Base-by-base conservation (phyloP, 371 early-diverging fungal genomes). In the Sporodiniella umbellata region DNA sequence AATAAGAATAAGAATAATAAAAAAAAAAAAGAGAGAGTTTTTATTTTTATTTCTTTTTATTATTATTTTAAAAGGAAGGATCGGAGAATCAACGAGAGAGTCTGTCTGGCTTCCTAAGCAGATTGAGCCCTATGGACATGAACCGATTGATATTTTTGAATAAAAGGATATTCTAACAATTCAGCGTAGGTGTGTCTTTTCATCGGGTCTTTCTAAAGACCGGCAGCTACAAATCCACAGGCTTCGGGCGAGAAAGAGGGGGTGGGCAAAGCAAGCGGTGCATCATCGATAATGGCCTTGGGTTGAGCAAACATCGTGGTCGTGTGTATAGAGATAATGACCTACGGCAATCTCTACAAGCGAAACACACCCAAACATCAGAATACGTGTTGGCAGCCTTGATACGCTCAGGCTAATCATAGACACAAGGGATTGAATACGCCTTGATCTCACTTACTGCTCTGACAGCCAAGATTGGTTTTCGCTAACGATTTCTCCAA, bases 391-490 rank as follows among this genome's bases (percentile, higher is more conserved):
- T 68, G 22, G 77, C 80, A 2, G 72, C 66, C 24, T 57, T 71
- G 35, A 90, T 90, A 44, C 92, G 86, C 58, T 92, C 92, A 30
- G 92, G 92, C 86, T 89, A 70, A 18, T 24, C 30, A 35, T 12
- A 39, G n/a, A n/a, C n/a, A n/a, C n/a, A n/a, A n/a, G n/a, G n/a
- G n/a, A n/a, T n/a, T n/a, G n/a, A n/a, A n/a, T n/a, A n/a, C n/a
- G n/a, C n/a, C n/a, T n/a, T n/a, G n/a, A n/a, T n/a, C n/a, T n/a
- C n/a, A n/a, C n/a, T n/a, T n/a, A n/a, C n/a, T n/a, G n/a, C 89
- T 88, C 67, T 94, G 94, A 64, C 94, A 93, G 1, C 95, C 96
- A 53, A 94, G 89, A 54, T 93, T 89, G 1, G 96, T 96, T 69
- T 90, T 93, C 35, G 95, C 96, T 62, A 93, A 67, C 12, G 93